phyloP scores from a whole-genome alignment of 768 basidiomycete species.

The Trametes sanguinea region DNA sequence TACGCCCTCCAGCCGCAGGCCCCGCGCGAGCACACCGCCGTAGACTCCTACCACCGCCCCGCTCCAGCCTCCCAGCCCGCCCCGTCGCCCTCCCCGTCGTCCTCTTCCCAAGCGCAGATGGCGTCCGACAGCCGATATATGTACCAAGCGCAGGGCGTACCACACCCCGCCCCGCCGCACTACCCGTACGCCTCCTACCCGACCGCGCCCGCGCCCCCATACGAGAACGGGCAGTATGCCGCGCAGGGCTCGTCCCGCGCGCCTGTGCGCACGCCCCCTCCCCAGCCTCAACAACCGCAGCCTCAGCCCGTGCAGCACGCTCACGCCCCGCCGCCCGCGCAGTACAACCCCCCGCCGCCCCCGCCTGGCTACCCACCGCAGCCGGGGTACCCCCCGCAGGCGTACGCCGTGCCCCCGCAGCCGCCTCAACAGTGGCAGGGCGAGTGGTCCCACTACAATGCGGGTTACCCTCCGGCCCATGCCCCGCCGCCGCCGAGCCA shows the following conservation, averaged over 20 bases:
- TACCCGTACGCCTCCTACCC: slow-evolving; percentile 56
- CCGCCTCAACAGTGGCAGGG: slow-evolving; percentile 20
- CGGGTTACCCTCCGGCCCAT: slow-evolving; percentile 22
- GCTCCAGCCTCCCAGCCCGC: too few species aligned
- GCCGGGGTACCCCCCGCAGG: slow-evolving; percentile 32
- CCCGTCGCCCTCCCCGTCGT: neutral
- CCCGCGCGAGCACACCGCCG: slow-evolving; percentile 1
- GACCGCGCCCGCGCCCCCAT: slow-evolving; percentile 20
- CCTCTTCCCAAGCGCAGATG: slow-evolving; percentile 34
- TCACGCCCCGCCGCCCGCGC: slow-evolving; percentile 25
- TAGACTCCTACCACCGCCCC: slow-evolving; percentile 6
- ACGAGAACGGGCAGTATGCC: slow-evolving; percentile 33
- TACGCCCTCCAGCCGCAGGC: slow-evolving; percentile 21
- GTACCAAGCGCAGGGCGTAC: slow-evolving; percentile 50
- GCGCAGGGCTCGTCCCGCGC: slow-evolving; percentile 27
- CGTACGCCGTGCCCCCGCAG: slow-evolving; percentile 33
- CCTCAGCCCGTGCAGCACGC: slow-evolving; percentile 17
- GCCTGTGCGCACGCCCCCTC: slow-evolving; percentile 28
- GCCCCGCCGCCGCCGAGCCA: slow-evolving; percentile 10
- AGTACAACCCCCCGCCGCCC: slow-evolving; percentile 32
- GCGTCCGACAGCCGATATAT: slow-evolving; percentile 56
- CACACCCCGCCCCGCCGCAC: slow-evolving; percentile 28
- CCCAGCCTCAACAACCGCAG: slow-evolving; percentile 8
- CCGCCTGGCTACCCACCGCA: slow-evolving; percentile 33
- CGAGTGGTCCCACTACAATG: slow-evolving; percentile 24